phyloP scores from a whole-genome alignment of 108 stramenopile species.

The Discostella stelligeroides region DNA sequence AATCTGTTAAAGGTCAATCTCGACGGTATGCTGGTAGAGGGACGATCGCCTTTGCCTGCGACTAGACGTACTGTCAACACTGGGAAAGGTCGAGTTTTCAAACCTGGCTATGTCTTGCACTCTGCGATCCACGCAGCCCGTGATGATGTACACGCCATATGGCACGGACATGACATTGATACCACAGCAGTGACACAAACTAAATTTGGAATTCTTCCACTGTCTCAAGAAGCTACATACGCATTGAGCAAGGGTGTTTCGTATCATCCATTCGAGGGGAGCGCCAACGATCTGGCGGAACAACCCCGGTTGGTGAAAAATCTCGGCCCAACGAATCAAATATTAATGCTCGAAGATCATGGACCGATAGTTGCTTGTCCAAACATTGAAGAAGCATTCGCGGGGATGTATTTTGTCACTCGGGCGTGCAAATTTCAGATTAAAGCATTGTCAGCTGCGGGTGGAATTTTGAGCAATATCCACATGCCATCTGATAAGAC shows the following conservation, averaged over 20 bases:
- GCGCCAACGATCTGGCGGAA: constrained; percentile 38
- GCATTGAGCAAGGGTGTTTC: constrained; percentile 48
- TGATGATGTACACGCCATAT: constrained; percentile 46
- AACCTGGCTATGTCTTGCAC: constrained; percentile 47
- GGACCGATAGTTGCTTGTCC: constrained; percentile 52
- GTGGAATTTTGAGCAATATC: constrained; percentile 43
- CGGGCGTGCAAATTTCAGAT: constrained; percentile 49
- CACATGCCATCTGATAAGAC: constrained; percentile 36
- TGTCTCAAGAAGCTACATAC: constrained; percentile 51
- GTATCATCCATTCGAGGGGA: constrained; percentile 50
- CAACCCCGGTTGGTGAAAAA: constrained; percentile 47
- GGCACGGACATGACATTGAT: constrained; percentile 53
- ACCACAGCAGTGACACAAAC: constrained; percentile 45
- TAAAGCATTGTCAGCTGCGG: constrained; percentile 35
- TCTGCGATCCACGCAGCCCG: constrained; percentile 45
- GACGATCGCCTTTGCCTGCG: constrained; percentile 10
- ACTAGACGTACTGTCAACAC: constrained; percentile 38
- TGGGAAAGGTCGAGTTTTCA: constrained; percentile 46
- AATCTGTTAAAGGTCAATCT: constrained; percentile 48
- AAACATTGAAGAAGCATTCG: constrained; percentile 47
- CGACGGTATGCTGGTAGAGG: constrained; percentile 39
- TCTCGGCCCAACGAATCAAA: constrained; percentile 47
- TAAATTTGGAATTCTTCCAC: constrained; percentile 45
- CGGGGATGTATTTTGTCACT: constrained; percentile 50
- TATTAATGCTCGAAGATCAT: constrained; percentile 50